These are phyloP conservation scores for Bacterosira constricta DNA, from an alignment of 108 stramenopile species.

Conservation along the genomic window DNA sequence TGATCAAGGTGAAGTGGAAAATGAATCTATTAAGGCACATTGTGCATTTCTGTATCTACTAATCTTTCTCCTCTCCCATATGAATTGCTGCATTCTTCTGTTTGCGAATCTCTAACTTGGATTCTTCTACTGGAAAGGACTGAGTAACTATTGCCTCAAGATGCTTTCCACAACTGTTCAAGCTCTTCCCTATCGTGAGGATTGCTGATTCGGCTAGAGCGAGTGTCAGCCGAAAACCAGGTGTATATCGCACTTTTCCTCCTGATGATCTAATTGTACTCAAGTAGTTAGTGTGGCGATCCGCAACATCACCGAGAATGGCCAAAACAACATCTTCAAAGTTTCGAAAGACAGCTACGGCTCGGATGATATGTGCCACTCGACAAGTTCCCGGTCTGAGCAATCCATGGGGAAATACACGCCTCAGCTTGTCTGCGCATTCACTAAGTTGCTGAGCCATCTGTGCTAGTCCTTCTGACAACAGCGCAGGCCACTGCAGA, in stretches of 20 bases:
- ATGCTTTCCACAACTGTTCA: slow-evolving; percentile 4
- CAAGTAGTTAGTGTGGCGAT: slow-evolving; percentile 18
- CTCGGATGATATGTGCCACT: slow-evolving; percentile 10
- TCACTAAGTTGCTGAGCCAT: slow-evolving; percentile 15
- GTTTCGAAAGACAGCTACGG: slow-evolving; percentile 13
- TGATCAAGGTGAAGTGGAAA: no score
- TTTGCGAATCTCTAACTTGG: neutral
- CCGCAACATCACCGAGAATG: slow-evolving; percentile 10
- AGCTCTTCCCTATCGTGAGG: neutral
- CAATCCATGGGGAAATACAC: slow-evolving; percentile 26
- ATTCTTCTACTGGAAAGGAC: slow-evolving; percentile 12
- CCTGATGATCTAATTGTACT: neutral
- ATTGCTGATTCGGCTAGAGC: slow-evolving; percentile 17
- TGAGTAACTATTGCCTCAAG: slow-evolving; percentile 16
- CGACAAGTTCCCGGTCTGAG: slow-evolving; percentile 7
- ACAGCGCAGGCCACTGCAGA: slow-evolving; percentile 16
- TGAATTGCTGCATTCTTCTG: neutral
- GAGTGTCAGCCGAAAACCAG: slow-evolving; percentile 23
- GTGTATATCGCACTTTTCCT: slow-evolving; percentile 13
- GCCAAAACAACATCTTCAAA: slow-evolving; percentile 13
- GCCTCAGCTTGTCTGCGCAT: slow-evolving; percentile 12
- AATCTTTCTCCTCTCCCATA: no score
- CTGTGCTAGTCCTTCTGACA: slow-evolving; percentile 7
- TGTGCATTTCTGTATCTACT: no score
- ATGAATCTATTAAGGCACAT: no score